Percentiles rank a stretch among this genome's conserved stretches.
phyloP scores from a whole-genome alignment of 148 eudicot species.

The Rheum nobile region DNA sequence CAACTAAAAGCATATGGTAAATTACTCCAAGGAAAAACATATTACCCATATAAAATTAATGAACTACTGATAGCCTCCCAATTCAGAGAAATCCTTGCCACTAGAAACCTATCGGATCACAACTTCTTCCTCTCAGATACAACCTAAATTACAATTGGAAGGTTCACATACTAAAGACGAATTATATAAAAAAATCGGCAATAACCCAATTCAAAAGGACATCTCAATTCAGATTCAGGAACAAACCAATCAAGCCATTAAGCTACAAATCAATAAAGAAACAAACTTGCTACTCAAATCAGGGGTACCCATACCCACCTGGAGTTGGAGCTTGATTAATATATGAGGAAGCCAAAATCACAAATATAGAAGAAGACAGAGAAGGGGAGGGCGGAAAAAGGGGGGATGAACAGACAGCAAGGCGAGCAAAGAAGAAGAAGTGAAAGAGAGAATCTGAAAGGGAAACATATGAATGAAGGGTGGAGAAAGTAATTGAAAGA shows the following conservation, averaged over 20 bases:
- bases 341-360: background rate
- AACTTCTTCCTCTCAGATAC: background rate
- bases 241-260: background rate
- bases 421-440: background rate
- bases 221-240: background rate
- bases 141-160: background rate
- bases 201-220: background rate
- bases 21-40: background rate
- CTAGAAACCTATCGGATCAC: background rate
- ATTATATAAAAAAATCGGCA: background rate
- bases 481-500: background rate
- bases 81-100: background rate
- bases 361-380: background rate
- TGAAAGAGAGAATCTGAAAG: slow-evolving; percentile 5
- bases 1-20: background rate
- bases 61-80: background rate
- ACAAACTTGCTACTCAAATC: background rate
- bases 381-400: background rate
- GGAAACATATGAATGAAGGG: slow-evolving; percentile 5
- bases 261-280: background rate
- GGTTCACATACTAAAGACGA: background rate
- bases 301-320: slow-evolving; percentile 3
- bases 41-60: background rate
- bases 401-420: slow-evolving; percentile 4
- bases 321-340: background rate